Percentiles rank a stretch among this genome's conserved stretches.
Evolutionary conservation across 2,329 filamentous ascomycete genomes (phyloP).

Genomic region (Dothistroma pini): DNA sequence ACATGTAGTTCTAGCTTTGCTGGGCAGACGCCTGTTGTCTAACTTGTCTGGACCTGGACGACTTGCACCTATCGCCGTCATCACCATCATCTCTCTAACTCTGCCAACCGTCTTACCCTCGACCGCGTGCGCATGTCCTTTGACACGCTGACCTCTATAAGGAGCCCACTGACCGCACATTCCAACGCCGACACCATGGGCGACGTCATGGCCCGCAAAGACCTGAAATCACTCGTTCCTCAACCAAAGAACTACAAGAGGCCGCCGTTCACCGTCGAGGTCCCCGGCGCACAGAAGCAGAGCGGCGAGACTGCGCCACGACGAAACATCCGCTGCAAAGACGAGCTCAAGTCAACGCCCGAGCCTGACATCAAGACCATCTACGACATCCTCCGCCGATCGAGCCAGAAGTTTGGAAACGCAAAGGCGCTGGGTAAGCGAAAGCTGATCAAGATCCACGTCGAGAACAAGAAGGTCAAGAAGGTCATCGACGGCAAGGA

Average conservation of each 20-base stretch:
- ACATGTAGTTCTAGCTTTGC: too few species aligned
- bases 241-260: constrained; percentile 54
- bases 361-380: constrained; percentile 69
- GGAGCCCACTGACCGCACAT: constrained; percentile 1
- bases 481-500: constrained; percentile 81
- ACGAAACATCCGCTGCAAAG: constrained; percentile 66
- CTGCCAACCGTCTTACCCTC: not conserved
- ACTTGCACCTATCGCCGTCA: not conserved
- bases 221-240: constrained; percentile 48
- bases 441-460: constrained; percentile 71
- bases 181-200: constrained; percentile 26
- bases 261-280: constrained; percentile 72
- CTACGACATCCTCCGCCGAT: constrained; percentile 71
- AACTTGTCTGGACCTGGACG: not conserved
- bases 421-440: constrained; percentile 60
- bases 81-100: not conserved
- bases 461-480: constrained; percentile 83
- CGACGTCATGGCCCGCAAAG: constrained; percentile 36
- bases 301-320: constrained; percentile 82
- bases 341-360: constrained; percentile 64
- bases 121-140: constrained; percentile 20
- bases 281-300: constrained; percentile 62
- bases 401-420: constrained; percentile 55
- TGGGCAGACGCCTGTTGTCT: not conserved
- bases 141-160: constrained; percentile 11